phyloP scores from a whole-genome alignment of 2,329 filamentous ascomycete species.

The Xylariales sp. region DNA sequence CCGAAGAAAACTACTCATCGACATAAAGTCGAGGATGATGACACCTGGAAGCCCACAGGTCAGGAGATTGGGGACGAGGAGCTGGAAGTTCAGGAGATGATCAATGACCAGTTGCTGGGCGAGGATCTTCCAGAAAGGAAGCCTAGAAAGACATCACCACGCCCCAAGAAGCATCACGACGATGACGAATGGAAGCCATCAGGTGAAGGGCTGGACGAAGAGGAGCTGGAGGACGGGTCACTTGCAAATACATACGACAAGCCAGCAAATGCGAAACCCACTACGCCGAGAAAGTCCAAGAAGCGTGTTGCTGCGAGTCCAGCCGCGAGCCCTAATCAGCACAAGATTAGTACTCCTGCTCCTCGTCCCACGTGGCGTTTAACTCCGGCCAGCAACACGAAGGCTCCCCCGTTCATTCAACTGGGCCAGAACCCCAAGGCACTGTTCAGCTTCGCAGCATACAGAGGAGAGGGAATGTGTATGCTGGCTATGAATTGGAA shows the following conservation, averaged over 20 bases:
- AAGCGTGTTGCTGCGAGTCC: background rate
- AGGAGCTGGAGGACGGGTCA: background rate
- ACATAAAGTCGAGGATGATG: background rate
- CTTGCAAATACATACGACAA: background rate
- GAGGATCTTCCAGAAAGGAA: background rate
- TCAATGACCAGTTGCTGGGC: background rate
- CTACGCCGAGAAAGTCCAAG: background rate
- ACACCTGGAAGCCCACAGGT: background rate
- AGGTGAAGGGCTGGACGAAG: background rate
- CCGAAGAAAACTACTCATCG: background rate
- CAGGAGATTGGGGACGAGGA: background rate
- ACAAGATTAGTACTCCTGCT: conserved; percentile 1
- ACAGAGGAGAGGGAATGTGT: background rate
- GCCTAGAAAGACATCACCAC: background rate
- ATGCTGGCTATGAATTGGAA: conserved; percentile 4
- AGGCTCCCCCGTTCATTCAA: background rate
- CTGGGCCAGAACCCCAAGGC: conserved; percentile 1
- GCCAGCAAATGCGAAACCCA: background rate
- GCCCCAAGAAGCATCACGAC: background rate
- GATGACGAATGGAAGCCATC: background rate
- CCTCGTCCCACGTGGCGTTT: background rate
- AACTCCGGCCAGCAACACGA: background rate
- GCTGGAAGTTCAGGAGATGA: background rate
- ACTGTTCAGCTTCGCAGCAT: background rate
- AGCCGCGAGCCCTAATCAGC: background rate